Evolutionary conservation across 2,329 filamentous ascomycete species (phyloP).

Genomic region (Colletotrichum theobromicola): DNA sequence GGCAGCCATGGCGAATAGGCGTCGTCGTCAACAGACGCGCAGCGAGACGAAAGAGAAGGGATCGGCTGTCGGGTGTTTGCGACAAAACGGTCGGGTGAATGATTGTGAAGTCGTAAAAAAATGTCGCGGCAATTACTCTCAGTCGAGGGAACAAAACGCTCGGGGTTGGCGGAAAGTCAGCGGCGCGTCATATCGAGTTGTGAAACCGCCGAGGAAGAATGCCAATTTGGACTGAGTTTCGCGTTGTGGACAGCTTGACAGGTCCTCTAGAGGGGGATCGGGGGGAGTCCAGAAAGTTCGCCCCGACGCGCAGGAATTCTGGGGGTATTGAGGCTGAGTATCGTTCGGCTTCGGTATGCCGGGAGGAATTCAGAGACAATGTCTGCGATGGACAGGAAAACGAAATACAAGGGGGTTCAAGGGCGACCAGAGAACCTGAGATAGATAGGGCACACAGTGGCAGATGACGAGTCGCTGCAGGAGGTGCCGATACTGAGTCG

Average conservation of each 20-base stretch:
- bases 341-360: neutral
- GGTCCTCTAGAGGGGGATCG: neutral
- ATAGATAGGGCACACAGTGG: neutral
- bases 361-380: neutral
- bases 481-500: neutral
- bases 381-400: neutral
- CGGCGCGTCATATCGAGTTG: neutral
- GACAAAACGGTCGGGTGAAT: neutral
- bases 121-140: neutral
- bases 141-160: neutral
- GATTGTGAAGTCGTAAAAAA: neutral
- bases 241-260: neutral
- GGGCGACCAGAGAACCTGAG: neutral
- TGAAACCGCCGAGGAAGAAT: slow-evolving; percentile 15
- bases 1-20: slow-evolving; percentile 17
- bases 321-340: neutral
- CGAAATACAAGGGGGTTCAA: neutral
- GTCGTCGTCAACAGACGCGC: neutral
- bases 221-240: neutral
- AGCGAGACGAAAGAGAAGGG: neutral
- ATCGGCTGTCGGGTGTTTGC: neutral
- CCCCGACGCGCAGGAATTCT: neutral
- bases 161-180: neutral
- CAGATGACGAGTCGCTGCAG: neutral
- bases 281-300: neutral